Evolutionary conservation across 805 yeast species (phyloP), one percentile per base, ranked within the genome.

Genomic region (Metschnikowia lochheadii): DNA sequence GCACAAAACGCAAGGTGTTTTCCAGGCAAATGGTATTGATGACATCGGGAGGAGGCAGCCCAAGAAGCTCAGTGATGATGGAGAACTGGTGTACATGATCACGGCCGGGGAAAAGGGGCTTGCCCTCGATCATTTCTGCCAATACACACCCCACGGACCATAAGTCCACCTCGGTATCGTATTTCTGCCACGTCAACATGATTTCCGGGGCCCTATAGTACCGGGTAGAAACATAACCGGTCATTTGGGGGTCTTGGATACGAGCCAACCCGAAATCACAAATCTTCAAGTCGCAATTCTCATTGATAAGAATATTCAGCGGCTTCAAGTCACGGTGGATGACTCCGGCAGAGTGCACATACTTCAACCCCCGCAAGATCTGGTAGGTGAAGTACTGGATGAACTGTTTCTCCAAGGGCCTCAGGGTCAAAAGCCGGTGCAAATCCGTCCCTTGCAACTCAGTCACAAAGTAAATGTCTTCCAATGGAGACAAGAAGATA

Each of bases 121-220:
- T 89, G 8, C 97, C 97, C 67, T 91, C 96, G 58, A 92, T 87
- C 96, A 92, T 92, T 67, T 92, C 99, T 7, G 97, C 94, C 63
- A 92, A 87, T 51, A 92, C 91, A 72, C 99, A 92, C 20, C 97
- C 99, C 10, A 95, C 96, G 20, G 96, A 86, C 99, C 99, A 92
- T 61, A 92, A 88, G 69, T 92, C 99, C 36, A 92, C 98, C 70
- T 91, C 97, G 7, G 89, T 85, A 63, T 91, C 97, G 70, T 92
- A 92, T 65, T 92, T 89, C 68, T 92, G 99, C 98, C 98, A 92
- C 26, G 97, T 90, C 56, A 92, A 79, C 99, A 92, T 92, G 69
- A 92, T 92, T 67, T 92, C 99, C 1, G 99, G 99, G 0, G 98
- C 99, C 55, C 99, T 81, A 70, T 92, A 92, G 74, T 90, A 92